phyloP scores from a whole-genome alignment of 2,329 filamentous ascomycete species.

The Xylaria sp. region DNA sequence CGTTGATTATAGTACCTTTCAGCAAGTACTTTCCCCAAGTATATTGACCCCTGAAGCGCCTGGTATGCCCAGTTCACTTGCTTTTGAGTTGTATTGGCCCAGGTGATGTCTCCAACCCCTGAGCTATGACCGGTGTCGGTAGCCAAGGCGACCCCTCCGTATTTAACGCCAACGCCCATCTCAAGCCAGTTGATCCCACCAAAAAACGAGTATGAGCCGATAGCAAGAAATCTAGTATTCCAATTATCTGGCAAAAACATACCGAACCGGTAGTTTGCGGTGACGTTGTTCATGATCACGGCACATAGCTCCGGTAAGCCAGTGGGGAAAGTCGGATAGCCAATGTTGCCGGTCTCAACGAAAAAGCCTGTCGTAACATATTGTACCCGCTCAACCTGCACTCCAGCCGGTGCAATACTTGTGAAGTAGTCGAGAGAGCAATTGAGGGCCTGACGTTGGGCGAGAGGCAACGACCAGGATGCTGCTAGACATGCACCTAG shows the following conservation, averaged over 20 bases:
- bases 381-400: slow-evolving; percentile 39
- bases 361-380: slow-evolving; percentile 42
- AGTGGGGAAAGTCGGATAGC: slow-evolving; percentile 43
- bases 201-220: slow-evolving; percentile 45
- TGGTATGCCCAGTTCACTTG: slow-evolving; percentile 49
- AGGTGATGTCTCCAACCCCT: slow-evolving; percentile 44
- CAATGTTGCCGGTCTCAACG: slow-evolving; percentile 42
- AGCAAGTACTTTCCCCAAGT: slow-evolving; percentile 56
- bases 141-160: slow-evolving; percentile 46
- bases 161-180: slow-evolving; percentile 42
- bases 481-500: slow-evolving; percentile 20
- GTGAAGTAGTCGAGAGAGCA: slow-evolving; percentile 42
- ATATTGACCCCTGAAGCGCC: slow-evolving; percentile 56
- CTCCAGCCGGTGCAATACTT: slow-evolving; percentile 36
- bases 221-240: slow-evolving; percentile 44
- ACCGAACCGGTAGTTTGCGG: slow-evolving; percentile 45
- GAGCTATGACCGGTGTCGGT: slow-evolving; percentile 52
- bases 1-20: slow-evolving; percentile 56
- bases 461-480: slow-evolving; percentile 17
- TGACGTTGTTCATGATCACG: slow-evolving; percentile 44
- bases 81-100: slow-evolving; percentile 48
- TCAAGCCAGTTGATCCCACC: slow-evolving; percentile 50
- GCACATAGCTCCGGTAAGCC: slow-evolving; percentile 44
- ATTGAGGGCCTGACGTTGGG: slow-evolving; percentile 33
- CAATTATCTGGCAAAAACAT: slow-evolving; percentile 47